Evolutionary conservation across 148 eudicot species (phyloP), one percentile per base, ranked within the genome.

Genomic region (Rhododendron mucronatum): DNA sequence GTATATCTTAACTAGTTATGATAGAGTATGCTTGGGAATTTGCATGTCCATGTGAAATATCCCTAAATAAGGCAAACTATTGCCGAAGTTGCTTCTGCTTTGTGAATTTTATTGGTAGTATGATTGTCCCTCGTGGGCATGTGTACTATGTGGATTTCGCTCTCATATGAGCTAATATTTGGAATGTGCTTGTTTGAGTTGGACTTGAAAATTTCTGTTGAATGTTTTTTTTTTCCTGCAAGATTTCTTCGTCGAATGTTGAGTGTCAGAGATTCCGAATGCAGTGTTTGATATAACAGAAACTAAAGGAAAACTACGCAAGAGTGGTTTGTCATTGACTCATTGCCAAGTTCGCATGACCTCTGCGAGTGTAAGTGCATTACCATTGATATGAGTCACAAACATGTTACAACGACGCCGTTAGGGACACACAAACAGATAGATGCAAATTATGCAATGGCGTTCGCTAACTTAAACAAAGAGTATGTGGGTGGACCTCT

Each of bases 41-140:
- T 55, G 51, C 57, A 5, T 86, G 80, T 57, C 33, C 30, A 11
- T 86, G 76, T 86, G 86, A 65, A 87, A 48, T 78, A 59, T 63
- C 35, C 53, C 83, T 78, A 65, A 87, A 87, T 83, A 83, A 87
- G 65, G 86, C 83, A 57, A 63, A 59, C 85, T 59, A 77, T 33
- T 78, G 86, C 35, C 33, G 53, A 45, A 61, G 47, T 80, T 83
- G 33, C 75, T 59, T 83, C 39, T 35, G 71, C 26, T 76, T 14
- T 48, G 41, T 81, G 73, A 39, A 82, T 59, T 76, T 39, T 18
- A 26, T 82, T 47, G 47, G 50, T 51, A 37, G 23, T 20, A 9
- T 48, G 50, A 69, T 81, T 37, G 53, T 55, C 75, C 55, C 7
- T 28, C 50, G 63, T 48, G 88, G 75, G 78, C 75, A 45, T 78